A percentile compares a stretch with the other conserved stretches of the same genome.
Conservation (phyloP, 805 yeast genomes). For the Ogataea nakhonphanomensis region DNA sequence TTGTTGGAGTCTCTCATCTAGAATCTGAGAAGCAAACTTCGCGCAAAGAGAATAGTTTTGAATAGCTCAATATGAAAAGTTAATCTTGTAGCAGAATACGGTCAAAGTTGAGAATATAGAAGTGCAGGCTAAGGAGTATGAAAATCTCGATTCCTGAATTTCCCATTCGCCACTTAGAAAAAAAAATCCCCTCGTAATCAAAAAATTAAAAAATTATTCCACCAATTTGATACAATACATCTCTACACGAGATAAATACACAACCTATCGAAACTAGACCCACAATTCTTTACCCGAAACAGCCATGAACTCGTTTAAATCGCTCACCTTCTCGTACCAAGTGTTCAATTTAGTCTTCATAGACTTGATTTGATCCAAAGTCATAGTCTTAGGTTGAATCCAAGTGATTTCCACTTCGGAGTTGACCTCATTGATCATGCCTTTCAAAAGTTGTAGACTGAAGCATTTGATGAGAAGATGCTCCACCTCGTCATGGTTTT, state of each 20-base stretch:
- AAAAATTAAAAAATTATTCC: background rate
- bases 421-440: slow-evolving; percentile 86
- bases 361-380: slow-evolving; percentile 68
- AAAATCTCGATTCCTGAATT: slow-evolving; percentile 1
- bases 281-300: slow-evolving; percentile 61
- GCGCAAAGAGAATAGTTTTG: background rate
- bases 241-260: slow-evolving; percentile 2
- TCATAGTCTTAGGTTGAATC: slow-evolving; percentile 95
- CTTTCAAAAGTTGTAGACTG: slow-evolving; percentile 76
- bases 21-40: background rate
- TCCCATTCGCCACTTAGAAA: slow-evolving; percentile 11
- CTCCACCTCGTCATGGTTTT: slow-evolving; percentile 73
- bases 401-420: slow-evolving; percentile 78
- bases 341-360: slow-evolving; percentile 69
- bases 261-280: slow-evolving; percentile 35
- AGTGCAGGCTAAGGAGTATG: too few species aligned
- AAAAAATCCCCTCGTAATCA: slow-evolving; percentile 1
- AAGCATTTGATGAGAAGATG: slow-evolving; percentile 88
- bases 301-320: slow-evolving; percentile 59
- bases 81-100: background rate
- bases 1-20: slow-evolving; percentile 87
- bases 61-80: background rate
- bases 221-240: background rate
- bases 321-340: slow-evolving; percentile 77
- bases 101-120: too few species aligned